Evolutionary conservation across 768 basidiomycete genomes (phyloP).

Genomic region (Epithele typhae): DNA sequence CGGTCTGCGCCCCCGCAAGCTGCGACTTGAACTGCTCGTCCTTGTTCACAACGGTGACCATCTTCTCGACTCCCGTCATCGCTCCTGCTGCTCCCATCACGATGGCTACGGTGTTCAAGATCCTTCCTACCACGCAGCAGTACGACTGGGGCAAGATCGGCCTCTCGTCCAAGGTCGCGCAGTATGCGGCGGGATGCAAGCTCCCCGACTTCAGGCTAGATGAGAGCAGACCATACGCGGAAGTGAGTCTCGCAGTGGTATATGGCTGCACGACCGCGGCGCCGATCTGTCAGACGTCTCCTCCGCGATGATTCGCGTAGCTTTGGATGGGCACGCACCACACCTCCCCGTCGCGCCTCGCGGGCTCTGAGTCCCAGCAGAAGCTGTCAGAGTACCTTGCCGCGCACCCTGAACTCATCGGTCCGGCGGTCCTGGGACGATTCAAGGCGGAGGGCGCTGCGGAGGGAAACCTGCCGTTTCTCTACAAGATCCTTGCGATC

Average conservation of each 20-base stretch:
- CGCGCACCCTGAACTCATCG: slow-evolving; percentile 62
- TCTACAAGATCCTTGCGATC: slow-evolving; percentile 59
- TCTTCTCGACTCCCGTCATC: no score
- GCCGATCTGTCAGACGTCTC: background rate
- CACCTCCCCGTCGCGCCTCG: slow-evolving; percentile 55
- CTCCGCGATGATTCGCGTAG: slow-evolving; percentile 35
- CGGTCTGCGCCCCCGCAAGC: no score
- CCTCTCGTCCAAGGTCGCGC: slow-evolving; percentile 77
- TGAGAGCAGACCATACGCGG: slow-evolving; percentile 80
- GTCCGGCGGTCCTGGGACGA: slow-evolving; percentile 16
- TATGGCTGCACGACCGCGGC: background rate
- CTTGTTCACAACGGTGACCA: no score
- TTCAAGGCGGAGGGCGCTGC: slow-evolving; percentile 21
- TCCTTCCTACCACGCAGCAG: slow-evolving; percentile 78
- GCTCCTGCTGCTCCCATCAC: background rate
- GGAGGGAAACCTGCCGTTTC: slow-evolving; percentile 38
- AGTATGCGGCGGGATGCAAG: slow-evolving; percentile 61
- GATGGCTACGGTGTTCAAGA: slow-evolving; percentile 57
- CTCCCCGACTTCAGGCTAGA: slow-evolving; percentile 66
- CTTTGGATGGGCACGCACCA: slow-evolving; percentile 99
- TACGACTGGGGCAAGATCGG: slow-evolving; percentile 97
- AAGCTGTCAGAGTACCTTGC: slow-evolving; percentile 59
- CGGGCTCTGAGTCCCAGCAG: slow-evolving; percentile 37
- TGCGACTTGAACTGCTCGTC: no score
- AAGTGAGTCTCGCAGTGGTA: slow-evolving; percentile 51